Base-by-base conservation (phyloP, 2,329 filamentous ascomycete species). In the Ophiostoma sp. region DNA sequence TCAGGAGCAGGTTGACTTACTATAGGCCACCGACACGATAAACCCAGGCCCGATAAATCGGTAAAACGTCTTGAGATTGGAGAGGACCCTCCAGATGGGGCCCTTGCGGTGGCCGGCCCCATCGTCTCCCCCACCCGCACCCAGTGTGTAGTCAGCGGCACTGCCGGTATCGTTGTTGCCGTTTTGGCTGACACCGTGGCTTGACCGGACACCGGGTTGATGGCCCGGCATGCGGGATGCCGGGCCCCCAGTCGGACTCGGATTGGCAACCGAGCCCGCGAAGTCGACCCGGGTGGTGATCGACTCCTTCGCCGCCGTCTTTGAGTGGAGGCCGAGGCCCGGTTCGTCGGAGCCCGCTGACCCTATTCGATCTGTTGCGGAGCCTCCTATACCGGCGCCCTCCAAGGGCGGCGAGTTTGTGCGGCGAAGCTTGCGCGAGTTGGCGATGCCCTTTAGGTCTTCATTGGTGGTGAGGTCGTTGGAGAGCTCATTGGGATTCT, bases 41-140 rank as follows among this genome's bases (percentile, higher is more conserved):
- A 90, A 89, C 1, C 88, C 88, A 9, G 88, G 88, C 0, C 88
- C 88, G 65, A 90, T 77, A 14, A 73, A 73, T 7, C 65, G 64
- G 42, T 42, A 67, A 76, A 90, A 88, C 16, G 70, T 71, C 71
- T 79, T 81, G 60, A 79, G 75, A 73, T 85, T 85, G 52, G 83
- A 86, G 71, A 78, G 66, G 60, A 84, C 36, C 16, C 77, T 70
- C 16, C 75, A 67, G 64, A 62, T 44, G 3, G 44, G 68, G 27
- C 67, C 65, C 62, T 44, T 64, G 42, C n/a, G 41, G 40, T 44
- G 41, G 9, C 40, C 40, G 40, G 18, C 49, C 40, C 18, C 58
- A 63, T 45, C 68, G 38, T 52, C 66, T 11, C 36, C 18, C 49
- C 65, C 68, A 67, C 65, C 68, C 65, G 64, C 45, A 14, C 42